Evolutionary conservation across 2,329 filamentous ascomycete genomes (phyloP).

Genomic region (Neofusicoccum kwambonambiense): DNA sequence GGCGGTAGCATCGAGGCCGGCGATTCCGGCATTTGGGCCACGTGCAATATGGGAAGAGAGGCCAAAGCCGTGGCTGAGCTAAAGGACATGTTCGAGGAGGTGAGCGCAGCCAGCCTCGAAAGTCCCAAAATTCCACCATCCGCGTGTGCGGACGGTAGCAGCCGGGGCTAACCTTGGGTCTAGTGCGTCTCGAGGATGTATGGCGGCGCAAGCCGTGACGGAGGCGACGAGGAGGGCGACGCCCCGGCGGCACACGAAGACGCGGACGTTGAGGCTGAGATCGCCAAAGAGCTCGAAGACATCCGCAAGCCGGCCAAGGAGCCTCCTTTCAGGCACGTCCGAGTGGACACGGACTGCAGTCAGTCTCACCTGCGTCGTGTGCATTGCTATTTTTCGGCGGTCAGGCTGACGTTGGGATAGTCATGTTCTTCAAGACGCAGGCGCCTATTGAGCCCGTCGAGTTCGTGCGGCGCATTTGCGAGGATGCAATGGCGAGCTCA

Average conservation of each 20-base stretch:
- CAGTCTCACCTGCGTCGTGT: slow-evolving; percentile 25
- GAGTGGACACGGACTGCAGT: slow-evolving; percentile 57
- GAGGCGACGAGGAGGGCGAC: slow-evolving; percentile 39
- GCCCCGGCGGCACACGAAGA: slow-evolving; percentile 29
- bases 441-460: slow-evolving; percentile 59
- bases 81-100: slow-evolving; percentile 64
- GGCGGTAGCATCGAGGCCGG: slow-evolving; percentile 58
- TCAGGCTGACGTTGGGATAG: slow-evolving; percentile 38
- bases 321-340: slow-evolving; percentile 53
- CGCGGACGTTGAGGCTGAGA: slow-evolving; percentile 68
- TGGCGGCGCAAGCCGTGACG: slow-evolving; percentile 35
- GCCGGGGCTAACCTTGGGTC: background rate
- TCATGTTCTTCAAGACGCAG: slow-evolving; percentile 59
- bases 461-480: slow-evolving; percentile 59
- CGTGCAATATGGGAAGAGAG: slow-evolving; percentile 71
- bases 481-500: slow-evolving; percentile 52
- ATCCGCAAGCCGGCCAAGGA: slow-evolving; percentile 55
- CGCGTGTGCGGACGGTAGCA: background rate
- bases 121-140: background rate
- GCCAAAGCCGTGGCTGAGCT: slow-evolving; percentile 68
- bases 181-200: slow-evolving; percentile 66
- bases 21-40: slow-evolving; percentile 75
- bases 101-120: slow-evolving; percentile 36
- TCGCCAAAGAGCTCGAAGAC: slow-evolving; percentile 67
- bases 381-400: slow-evolving; percentile 7